These are phyloP conservation scores for Asterionellopsis glacialis DNA, from an alignment of 108 stramenopile species.

Conservation along the genomic window DNA sequence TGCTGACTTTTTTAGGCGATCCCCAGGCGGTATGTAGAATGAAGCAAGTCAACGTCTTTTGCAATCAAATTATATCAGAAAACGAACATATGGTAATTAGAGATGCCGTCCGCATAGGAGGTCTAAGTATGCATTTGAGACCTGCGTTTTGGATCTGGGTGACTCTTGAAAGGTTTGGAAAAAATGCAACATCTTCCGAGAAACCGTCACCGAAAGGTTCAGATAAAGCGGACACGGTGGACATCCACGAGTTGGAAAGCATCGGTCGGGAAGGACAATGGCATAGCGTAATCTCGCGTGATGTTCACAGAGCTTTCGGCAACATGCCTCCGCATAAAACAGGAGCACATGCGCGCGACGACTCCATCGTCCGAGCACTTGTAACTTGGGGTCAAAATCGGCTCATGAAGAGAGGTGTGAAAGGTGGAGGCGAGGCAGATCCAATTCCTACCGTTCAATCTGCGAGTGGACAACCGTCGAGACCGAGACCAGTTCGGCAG, in stretches of 20 bases:
- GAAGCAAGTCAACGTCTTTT: slow-evolving; percentile 65
- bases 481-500: slow-evolving; percentile 2
- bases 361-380: slow-evolving; percentile 82
- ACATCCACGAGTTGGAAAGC: slow-evolving; percentile 27
- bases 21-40: slow-evolving; percentile 74
- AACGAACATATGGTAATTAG: slow-evolving; percentile 77
- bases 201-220: not conserved
- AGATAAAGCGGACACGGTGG: not conserved
- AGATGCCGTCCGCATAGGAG: slow-evolving; percentile 76
- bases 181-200: not conserved
- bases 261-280: slow-evolving; percentile 62
- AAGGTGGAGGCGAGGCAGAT: slow-evolving; percentile 42
- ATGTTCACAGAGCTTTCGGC: slow-evolving; percentile 76
- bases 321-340: slow-evolving; percentile 89
- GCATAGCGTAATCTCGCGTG: slow-evolving; percentile 78
- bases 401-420: slow-evolving; percentile 56
- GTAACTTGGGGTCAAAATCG: slow-evolving; percentile 77
- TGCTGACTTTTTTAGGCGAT: slow-evolving; percentile 74
- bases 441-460: slow-evolving; percentile 15
- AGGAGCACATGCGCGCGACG: slow-evolving; percentile 55
- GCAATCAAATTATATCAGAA: slow-evolving; percentile 53
- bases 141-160: slow-evolving; percentile 88
- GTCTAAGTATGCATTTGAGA: slow-evolving; percentile 65
- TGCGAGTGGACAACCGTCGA: slow-evolving; percentile 17
- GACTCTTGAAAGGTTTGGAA: slow-evolving; percentile 56